Evolutionary conservation across 2,329 filamentous ascomycete genomes (phyloP).

Genomic region (Neofusicoccum kwambonambiense): DNA sequence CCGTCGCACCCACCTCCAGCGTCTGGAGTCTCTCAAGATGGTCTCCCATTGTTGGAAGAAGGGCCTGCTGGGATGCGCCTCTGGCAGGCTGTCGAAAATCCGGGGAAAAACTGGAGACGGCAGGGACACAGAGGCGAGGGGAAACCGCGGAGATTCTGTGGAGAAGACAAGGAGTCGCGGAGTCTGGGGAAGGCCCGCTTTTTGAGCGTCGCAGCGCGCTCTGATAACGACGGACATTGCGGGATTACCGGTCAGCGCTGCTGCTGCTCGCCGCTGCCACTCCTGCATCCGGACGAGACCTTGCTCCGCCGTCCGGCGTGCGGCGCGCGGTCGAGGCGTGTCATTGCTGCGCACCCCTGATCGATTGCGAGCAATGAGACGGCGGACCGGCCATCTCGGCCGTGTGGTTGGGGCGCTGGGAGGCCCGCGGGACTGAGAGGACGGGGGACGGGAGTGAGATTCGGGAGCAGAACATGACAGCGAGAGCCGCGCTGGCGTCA

Average conservation of each 20-base stretch:
- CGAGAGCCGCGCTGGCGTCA: neutral
- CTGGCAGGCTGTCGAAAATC: neutral
- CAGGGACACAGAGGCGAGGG: neutral
- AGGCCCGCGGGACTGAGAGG: too few relatives aligned
- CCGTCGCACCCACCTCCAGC: conserved; percentile 55
- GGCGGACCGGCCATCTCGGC: neutral
- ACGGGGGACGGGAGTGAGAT: neutral
- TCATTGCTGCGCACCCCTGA: neutral
- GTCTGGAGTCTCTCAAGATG: conserved; percentile 31
- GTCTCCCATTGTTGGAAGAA: neutral
- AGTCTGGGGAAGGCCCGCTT: conserved; percentile 2
- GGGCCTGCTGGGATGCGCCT: neutral
- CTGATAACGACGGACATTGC: neutral
- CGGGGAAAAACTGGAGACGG: neutral
- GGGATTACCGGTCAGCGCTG: neutral
- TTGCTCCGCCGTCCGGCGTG: too few relatives aligned
- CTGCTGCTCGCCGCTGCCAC: neutral
- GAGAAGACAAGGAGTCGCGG: neutral
- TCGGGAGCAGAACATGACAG: neutral
- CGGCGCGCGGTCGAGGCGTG: too few relatives aligned
- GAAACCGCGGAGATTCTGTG: neutral
- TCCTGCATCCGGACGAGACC: too few relatives aligned
- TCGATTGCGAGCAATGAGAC: neutral
- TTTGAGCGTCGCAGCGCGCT: neutral
- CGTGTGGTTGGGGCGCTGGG: neutral